These are phyloP conservation scores for Dryadomyces quercus-mongolicae DNA, from an alignment of 2,329 filamentous ascomycete species.

Conservation along the genomic window DNA sequence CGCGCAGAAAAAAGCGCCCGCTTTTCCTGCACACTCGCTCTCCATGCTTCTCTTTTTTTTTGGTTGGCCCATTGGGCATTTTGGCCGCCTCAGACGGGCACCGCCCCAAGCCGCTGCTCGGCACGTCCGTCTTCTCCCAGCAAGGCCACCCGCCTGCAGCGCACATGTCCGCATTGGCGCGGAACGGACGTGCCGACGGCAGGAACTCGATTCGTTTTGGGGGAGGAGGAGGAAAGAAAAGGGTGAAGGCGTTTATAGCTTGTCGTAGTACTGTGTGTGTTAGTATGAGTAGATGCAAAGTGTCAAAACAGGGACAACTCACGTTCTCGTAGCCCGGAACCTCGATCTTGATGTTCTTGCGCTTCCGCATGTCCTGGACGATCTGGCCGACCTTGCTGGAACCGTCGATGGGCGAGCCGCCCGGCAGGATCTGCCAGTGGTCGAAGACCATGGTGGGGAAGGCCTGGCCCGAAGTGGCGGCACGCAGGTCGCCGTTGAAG, in stretches of 20 bases:
- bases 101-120: neutral
- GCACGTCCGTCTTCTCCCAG: neutral
- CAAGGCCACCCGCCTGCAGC: neutral
- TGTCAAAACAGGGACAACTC: conserved; percentile 48
- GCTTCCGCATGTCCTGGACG: conserved; percentile 87
- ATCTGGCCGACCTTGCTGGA: conserved; percentile 73
- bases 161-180: neutral
- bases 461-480: conserved; percentile 88
- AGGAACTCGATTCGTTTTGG: conserved; percentile 1
- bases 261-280: conserved; percentile 81
- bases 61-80: neutral
- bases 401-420: conserved; percentile 80
- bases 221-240: conserved; percentile 4
- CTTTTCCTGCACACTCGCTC: conserved; percentile 3
- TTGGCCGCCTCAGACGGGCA: neutral
- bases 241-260: conserved; percentile 60
- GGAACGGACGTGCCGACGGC: neutral
- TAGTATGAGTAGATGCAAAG: too few relatives aligned
- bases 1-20: conserved; percentile 8
- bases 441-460: conserved; percentile 99
- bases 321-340: conserved; percentile 92
- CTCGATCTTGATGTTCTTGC: conserved; percentile 97
- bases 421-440: conserved; percentile 93
- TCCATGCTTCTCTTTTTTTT: neutral
- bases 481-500: conserved; percentile 95